phyloP scores from a whole-genome alignment of 2,329 filamentous ascomycete species.

The Pestalotiopsis sp. region DNA sequence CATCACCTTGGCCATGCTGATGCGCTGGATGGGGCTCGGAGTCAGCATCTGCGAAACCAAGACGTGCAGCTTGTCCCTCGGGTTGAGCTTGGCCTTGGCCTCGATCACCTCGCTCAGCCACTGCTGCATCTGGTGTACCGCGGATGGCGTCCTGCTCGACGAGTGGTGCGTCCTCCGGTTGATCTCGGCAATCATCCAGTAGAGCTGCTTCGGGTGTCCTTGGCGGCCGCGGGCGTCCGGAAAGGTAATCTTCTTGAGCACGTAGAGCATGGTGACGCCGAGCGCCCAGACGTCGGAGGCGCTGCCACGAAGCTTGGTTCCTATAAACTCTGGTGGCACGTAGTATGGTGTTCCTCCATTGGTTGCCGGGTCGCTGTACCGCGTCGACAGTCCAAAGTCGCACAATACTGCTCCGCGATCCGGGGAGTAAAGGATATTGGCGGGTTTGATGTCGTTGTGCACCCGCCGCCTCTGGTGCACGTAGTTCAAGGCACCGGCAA shows the following conservation, averaged over 20 bases:
- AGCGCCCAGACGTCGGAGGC: conserved; percentile 63
- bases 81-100: conserved; percentile 47
- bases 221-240: conserved; percentile 54
- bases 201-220: conserved; percentile 51
- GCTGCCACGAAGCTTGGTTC: conserved; percentile 53
- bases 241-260: conserved; percentile 56
- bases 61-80: conserved; percentile 51
- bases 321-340: conserved; percentile 63
- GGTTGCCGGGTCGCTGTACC: conserved; percentile 45
- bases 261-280: conserved; percentile 63
- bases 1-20: conserved; percentile 56
- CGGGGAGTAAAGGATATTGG: conserved; percentile 62
- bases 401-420: conserved; percentile 62
- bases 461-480: conserved; percentile 56
- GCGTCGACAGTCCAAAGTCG: conserved; percentile 61
- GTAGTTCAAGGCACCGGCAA: conserved; percentile 56
- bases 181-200: conserved; percentile 62
- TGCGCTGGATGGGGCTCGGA: conserved; percentile 52
- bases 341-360: conserved; percentile 64
- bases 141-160: conserved; percentile 31
- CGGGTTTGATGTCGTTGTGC: conserved; percentile 66
- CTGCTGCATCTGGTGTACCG: conserved; percentile 55
- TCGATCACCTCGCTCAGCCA: conserved; percentile 58
- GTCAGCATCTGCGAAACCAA: conserved; percentile 57
- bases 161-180: conserved; percentile 41